Evolutionary conservation across 1,139 yeast species (phyloP).

Genomic region (Meyerozyma carpophila): DNA sequence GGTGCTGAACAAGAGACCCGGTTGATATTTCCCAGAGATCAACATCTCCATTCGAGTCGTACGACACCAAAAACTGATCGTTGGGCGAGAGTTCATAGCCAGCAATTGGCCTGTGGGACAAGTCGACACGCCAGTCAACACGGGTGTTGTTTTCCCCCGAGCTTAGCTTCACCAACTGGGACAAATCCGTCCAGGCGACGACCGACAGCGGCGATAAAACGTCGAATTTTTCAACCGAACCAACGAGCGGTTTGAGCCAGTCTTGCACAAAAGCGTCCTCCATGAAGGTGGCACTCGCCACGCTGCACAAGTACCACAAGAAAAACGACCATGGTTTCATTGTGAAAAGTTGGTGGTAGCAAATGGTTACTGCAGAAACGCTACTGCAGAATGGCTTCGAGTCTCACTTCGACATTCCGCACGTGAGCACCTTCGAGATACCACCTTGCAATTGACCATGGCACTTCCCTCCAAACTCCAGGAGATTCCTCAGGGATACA

Average conservation of each 20-base stretch:
- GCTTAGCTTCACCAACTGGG: constrained; percentile 22
- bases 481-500: constrained; percentile 46
- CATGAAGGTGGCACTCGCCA: constrained; percentile 19
- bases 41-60: constrained; percentile 10
- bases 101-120: constrained; percentile 8
- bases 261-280: constrained; percentile 38
- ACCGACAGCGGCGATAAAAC: constrained; percentile 15
- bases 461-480: background rate
- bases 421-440: background rate
- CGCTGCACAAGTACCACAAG: background rate
- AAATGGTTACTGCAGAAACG: background rate
- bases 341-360: background rate
- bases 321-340: background rate
- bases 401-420: background rate
- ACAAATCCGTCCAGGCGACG: constrained; percentile 21
- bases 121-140: constrained; percentile 16
- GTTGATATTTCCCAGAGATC: constrained; percentile 13
- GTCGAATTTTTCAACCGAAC: constrained; percentile 10
- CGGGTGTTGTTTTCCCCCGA: constrained; percentile 5
- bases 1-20: constrained; percentile 14
- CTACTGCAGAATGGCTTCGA: background rate
- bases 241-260: constrained; percentile 20
- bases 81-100: constrained; percentile 7
- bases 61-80: constrained; percentile 10
- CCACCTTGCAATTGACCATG: background rate